Percentiles rank a stretch among this genome's conserved stretches.
Conservation (phyloP, 345 rosid species). For the Salix dunnii region DNA sequence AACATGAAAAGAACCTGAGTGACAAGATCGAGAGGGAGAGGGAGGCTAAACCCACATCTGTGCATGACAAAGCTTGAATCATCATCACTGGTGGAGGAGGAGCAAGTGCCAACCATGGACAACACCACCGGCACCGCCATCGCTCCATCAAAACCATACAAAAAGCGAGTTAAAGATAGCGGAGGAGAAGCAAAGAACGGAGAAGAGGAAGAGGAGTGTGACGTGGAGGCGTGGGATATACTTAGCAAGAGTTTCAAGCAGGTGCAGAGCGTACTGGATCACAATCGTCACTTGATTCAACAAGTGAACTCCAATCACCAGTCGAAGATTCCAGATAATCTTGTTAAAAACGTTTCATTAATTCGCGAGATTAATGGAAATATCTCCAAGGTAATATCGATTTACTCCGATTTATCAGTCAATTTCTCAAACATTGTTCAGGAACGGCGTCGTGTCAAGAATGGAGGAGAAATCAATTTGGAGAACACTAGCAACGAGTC, state of each 20-base stretch:
- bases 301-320: conserved; percentile 39
- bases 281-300: conserved; percentile 29
- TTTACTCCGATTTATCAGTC: conserved; percentile 35
- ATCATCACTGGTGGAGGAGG: conserved; percentile 8
- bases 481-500: background rate
- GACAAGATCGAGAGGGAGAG: background rate
- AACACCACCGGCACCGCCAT: background rate
- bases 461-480: background rate
- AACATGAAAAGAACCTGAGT: background rate
- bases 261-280: conserved; percentile 36
- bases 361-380: conserved; percentile 37
- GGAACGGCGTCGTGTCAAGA: conserved; percentile 14
- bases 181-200: background rate
- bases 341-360: conserved; percentile 25
- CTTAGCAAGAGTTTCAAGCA: conserved; percentile 33
- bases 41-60: background rate
- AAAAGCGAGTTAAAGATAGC: background rate
- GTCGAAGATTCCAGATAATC: conserved; percentile 36
- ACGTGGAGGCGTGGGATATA: conserved; percentile 36
- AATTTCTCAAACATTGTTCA: conserved; percentile 23
- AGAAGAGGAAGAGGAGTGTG: conserved; percentile 17
- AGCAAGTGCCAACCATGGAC: conserved; percentile 7
- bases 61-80: background rate
- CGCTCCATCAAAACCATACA: background rate
- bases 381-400: conserved; percentile 30